Conservation (phyloP, 257 asterid genomes). For the Solanum pinnatisectum region DNA sequence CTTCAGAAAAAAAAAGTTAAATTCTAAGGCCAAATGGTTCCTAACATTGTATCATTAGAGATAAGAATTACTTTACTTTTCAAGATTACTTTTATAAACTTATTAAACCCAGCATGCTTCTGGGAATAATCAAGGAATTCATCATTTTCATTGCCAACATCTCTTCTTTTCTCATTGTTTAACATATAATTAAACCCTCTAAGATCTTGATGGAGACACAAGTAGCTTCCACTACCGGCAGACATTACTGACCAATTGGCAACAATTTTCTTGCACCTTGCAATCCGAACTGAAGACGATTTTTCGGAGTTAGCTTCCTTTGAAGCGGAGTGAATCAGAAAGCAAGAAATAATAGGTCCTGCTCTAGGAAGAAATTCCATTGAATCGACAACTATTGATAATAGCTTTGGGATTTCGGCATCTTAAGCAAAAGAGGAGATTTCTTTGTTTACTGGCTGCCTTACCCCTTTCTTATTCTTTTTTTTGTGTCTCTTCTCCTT, state of each 20-base stretch:
- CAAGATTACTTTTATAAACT: not conserved
- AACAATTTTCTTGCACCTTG: not conserved
- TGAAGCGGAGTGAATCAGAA: not conserved
- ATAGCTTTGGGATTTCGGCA: no score
- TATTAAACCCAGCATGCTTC: not conserved
- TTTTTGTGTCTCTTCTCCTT: no score
- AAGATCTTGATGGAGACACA: not conserved
- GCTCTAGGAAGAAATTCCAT: not conserved
- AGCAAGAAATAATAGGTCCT: not conserved
- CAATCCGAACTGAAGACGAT: not conserved
- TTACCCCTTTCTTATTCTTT: no score
- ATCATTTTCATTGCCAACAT: not conserved
- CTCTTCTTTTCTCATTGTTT: not conserved
- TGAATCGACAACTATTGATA: no score
- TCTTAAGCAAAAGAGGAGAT: no score
- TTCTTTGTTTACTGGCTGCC: no score
- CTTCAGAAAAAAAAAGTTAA: not conserved
- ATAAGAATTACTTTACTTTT: not conserved
- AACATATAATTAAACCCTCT: not conserved
- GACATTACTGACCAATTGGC: not conserved
- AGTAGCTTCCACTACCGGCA: not conserved
- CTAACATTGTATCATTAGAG: not conserved
- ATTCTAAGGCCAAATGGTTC: not conserved
- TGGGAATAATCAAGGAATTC: not conserved
- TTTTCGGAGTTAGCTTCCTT: not conserved